A percentile compares a stretch with the other conserved stretches of the same genome.
Conservation (phyloP, 352 stramenopile species). For the Pythium angustatum region DNA sequence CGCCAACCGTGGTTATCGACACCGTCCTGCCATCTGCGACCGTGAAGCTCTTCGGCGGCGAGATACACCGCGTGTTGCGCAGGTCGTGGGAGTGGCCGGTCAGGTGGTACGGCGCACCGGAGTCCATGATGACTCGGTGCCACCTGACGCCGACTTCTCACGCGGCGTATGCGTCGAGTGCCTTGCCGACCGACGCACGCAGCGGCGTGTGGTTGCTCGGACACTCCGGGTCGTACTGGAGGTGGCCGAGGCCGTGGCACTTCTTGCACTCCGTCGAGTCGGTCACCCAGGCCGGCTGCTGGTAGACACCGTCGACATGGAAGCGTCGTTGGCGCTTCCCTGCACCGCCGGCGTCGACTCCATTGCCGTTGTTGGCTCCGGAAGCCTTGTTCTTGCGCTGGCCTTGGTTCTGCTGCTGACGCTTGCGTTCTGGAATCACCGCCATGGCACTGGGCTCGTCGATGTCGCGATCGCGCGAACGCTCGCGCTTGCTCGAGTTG, state of each 20-base stretch:
- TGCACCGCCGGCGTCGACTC: too few relatives aligned
- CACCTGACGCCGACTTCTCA: neutral
- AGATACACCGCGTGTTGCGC: neutral
- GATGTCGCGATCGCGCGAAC: too few relatives aligned
- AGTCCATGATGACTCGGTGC: neutral
- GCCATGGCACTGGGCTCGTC: too few relatives aligned
- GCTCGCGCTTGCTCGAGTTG: too few relatives aligned
- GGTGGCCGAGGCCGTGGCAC: neutral
- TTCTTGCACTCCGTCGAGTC: neutral
- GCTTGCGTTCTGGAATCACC: too few relatives aligned
- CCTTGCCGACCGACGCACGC: neutral
- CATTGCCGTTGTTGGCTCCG: too few relatives aligned
- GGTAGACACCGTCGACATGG: neutral
- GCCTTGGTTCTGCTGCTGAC: too few relatives aligned
- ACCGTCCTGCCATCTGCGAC: neutral
- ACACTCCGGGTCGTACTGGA: neutral
- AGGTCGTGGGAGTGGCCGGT: neutral
- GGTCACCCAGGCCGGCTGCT: neutral
- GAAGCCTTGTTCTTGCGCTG: too few relatives aligned
- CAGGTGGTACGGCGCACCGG: neutral
- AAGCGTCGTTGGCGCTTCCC: neutral
- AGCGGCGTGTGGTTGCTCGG: neutral
- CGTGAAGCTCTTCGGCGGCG: neutral
- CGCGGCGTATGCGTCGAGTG: neutral
- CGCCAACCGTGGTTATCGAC: neutral